Conservation (phyloP, 129 eudicot species). For the Tagetes erecta region DNA sequence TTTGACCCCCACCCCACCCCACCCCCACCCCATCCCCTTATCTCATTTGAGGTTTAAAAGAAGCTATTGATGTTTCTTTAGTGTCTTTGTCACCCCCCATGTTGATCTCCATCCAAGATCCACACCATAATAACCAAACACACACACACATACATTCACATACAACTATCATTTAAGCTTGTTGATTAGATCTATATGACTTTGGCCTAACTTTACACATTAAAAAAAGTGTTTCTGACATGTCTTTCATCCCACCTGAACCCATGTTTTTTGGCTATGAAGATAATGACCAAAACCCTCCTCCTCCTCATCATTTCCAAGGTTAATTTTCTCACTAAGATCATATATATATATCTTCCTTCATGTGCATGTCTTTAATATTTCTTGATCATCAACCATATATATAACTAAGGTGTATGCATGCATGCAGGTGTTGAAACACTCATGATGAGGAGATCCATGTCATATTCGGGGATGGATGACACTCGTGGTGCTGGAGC, state of each 20-base stretch:
- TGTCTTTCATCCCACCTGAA: slow-evolving; percentile 58
- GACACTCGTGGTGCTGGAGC: slow-evolving; percentile 52
- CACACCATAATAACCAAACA: slow-evolving; percentile 34
- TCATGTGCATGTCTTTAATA: slow-evolving; percentile 11
- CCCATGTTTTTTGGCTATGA: slow-evolving; percentile 72
- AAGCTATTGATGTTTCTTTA: slow-evolving; percentile 45
- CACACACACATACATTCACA: slow-evolving; percentile 22
- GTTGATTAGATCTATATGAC: slow-evolving; percentile 28
- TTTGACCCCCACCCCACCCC: slow-evolving; percentile 23
- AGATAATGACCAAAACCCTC: slow-evolving; percentile 37
- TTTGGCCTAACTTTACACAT: slow-evolving; percentile 38
- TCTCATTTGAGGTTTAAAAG: slow-evolving; percentile 35
- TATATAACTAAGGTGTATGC: neutral
- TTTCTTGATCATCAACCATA: slow-evolving; percentile 28
- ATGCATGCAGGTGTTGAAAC: slow-evolving; percentile 45
- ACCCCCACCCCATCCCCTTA: slow-evolving; percentile 28
- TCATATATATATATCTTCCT: slow-evolving; percentile 1
- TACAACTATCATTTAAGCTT: slow-evolving; percentile 31
- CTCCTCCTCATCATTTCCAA: slow-evolving; percentile 64
- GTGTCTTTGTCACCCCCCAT: slow-evolving; percentile 55
- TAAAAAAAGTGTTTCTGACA: slow-evolving; percentile 31
- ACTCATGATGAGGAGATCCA: slow-evolving; percentile 75
- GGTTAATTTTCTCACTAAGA: slow-evolving; percentile 32
- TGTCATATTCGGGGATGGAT: slow-evolving; percentile 79
- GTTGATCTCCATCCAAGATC: slow-evolving; percentile 51